These are phyloP conservation scores for Lichtheimia ornata DNA, from an alignment of 371 early-diverging fungal genomes.

Conservation along the genomic window DNA sequence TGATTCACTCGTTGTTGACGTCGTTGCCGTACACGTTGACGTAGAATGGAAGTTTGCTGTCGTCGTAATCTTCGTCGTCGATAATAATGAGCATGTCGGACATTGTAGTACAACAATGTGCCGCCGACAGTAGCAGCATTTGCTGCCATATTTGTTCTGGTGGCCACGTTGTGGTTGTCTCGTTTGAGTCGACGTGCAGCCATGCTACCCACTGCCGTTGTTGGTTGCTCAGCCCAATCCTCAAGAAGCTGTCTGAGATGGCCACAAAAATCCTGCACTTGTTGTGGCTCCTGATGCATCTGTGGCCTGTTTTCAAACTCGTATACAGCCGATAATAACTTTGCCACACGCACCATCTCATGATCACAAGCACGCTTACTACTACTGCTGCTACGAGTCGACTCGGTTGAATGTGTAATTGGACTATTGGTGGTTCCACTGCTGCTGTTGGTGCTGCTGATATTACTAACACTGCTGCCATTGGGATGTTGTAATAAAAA, in stretches of 20 bases:
- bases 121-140: no score
- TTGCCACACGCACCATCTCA: background rate
- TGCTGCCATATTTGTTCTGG: background rate
- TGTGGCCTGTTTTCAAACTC: background rate
- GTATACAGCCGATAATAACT: background rate
- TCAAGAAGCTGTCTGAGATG: background rate
- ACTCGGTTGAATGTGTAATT: background rate
- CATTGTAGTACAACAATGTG: background rate
- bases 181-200: background rate
- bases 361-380: background rate
- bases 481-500: background rate
- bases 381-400: background rate
- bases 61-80: background rate
- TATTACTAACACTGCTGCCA: background rate
- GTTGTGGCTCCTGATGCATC: background rate
- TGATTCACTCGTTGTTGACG: constrained; percentile 3
- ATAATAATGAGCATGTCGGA: background rate
- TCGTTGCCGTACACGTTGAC: background rate
- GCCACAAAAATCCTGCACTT: background rate
- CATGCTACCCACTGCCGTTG: background rate
- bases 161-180: background rate
- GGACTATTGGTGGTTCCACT: background rate
- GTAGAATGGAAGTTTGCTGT: background rate
- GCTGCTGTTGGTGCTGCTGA: background rate
- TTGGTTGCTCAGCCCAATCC: constrained; percentile 2